Conservation (phyloP, 108 stramenopile species). For the Mayamaea pseudoterrestris region DNA sequence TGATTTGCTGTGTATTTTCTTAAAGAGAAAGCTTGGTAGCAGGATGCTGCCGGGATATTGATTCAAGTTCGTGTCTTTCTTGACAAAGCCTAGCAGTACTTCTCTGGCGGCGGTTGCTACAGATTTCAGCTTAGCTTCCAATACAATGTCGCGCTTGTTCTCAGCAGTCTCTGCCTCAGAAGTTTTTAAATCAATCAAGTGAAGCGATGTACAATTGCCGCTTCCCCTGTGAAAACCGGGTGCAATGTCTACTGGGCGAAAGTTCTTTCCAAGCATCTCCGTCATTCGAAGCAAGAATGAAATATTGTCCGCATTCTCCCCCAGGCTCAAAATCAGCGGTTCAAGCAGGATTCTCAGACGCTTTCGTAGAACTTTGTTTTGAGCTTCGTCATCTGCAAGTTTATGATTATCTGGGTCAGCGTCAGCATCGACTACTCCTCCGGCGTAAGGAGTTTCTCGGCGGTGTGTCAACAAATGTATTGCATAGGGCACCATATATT, state of each 20-base stretch:
- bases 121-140: conserved; percentile 34
- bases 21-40: conserved; percentile 38
- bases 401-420: conserved; percentile 9
- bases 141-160: conserved; percentile 6
- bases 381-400: conserved; percentile 19
- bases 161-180: not conserved
- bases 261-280: conserved; percentile 43
- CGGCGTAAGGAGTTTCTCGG: conserved; percentile 47
- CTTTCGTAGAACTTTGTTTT: conserved; percentile 43
- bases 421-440: conserved; percentile 1
- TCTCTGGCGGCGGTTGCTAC: conserved; percentile 57
- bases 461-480: conserved; percentile 68
- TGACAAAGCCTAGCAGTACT: conserved; percentile 67
- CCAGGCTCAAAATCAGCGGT: conserved; percentile 69
- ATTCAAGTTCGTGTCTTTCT: conserved; percentile 72
- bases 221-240: not conserved
- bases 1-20: too few relatives aligned
- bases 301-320: conserved; percentile 78
- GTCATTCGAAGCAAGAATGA: conserved; percentile 76
- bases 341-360: conserved; percentile 79
- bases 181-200: not conserved
- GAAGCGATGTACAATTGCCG: not conserved
- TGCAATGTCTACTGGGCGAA: not conserved
- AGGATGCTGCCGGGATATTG: conserved; percentile 59
- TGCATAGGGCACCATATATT: conserved; percentile 69